Base-by-base conservation (phyloP, 2,329 filamentous ascomycete species). In the Penicillium sp. region DNA sequence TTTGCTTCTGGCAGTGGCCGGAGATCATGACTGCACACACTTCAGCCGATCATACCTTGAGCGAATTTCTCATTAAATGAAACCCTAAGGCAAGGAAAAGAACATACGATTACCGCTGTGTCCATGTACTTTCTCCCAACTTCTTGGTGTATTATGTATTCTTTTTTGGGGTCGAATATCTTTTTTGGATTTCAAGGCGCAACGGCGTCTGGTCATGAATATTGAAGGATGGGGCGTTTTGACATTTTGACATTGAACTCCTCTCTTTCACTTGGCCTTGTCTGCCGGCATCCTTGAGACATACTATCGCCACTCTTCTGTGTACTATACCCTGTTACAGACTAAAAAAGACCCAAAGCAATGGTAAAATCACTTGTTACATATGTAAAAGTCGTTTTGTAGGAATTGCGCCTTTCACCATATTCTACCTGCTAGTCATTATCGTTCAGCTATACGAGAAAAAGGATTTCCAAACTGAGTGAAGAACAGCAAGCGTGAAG, bases 301-400 rank as follows among this genome's bases (percentile, higher is more conserved):
- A 45, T 43, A 54, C 26, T 51, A 52, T 59, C 61, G 50, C 61
- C 53, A 48, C 52, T 65, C 55, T 57, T 58, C 37, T 32, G 32
- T 53, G 39, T 55, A 55, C 44, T 59, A 62, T 58, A 62, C 51
- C 53, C 45, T 42, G 16, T 16, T 35, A 35, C 32, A 3, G 7
- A 39, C n/a, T 32, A 16, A 42, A 16, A 50, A 42, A 6, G 20
- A 32, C 11, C 6, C 13, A 31, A 29, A 39, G 9, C n/a, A 31
- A 45, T 24, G 22, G 13, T n/a, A 14, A 24, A 50, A 31, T 7
- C 10, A 10, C 13, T 16, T 46, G 5, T 31, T 8, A 20, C 13
- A 45, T 2, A 42, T 26, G 16, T 5, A 39, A 20, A 20, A 3
- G 5, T 20, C 10, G 6, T 35, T 16, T 35, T 16, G 6, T 35